Percentiles rank a stretch among this genome's conserved stretches.
phyloP scores from a whole-genome alignment of 805 yeast species.

The Komagataella mondaviorum region DNA sequence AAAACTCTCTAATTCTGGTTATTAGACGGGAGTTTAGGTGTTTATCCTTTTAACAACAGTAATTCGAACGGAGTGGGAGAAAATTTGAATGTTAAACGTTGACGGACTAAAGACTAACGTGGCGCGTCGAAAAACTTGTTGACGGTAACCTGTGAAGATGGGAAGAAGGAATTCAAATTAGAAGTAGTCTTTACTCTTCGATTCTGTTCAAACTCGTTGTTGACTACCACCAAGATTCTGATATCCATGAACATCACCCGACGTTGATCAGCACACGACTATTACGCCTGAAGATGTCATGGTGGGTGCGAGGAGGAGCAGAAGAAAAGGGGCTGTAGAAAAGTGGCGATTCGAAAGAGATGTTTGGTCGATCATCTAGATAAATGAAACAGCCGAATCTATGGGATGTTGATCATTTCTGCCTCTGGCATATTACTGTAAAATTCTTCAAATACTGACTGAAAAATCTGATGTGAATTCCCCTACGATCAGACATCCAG shows the following conservation, averaged over 20 bases:
- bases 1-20: background rate
- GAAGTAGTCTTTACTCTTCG: background rate
- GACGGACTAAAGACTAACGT: background rate
- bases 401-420: too few relatives aligned
- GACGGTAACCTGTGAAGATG: background rate
- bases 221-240: background rate
- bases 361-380: too few relatives aligned
- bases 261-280: background rate
- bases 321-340: too few relatives aligned
- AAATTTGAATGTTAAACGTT: background rate
- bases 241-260: background rate
- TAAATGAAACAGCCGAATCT: too few relatives aligned
- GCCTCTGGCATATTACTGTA: too few relatives aligned
- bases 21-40: background rate
- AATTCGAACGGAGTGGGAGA: background rate
- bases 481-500: too few relatives aligned
- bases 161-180: background rate
- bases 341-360: background rate
- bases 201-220: background rate
- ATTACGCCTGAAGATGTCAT: background rate
- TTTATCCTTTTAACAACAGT: background rate
- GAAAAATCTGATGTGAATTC: too few relatives aligned
- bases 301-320: background rate
- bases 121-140: background rate
- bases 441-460: too few relatives aligned